Base-by-base conservation (phyloP, 2,329 filamentous ascomycete genomes). In the Magnaporthiopsis incrustans region DNA sequence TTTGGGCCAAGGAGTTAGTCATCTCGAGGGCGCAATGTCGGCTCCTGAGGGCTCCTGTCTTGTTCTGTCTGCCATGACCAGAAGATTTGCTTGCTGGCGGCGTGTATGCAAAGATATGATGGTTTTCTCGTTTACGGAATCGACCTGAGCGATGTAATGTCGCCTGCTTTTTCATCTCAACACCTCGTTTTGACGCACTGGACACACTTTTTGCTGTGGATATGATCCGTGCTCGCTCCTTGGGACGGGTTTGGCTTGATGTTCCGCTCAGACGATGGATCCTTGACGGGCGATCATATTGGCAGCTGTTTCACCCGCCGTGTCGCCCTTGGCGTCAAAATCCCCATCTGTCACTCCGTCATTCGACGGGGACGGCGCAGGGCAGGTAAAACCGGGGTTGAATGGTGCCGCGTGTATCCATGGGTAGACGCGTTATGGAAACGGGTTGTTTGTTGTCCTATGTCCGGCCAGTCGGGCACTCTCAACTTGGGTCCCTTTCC, bases 101-200 rank as follows among this genome's bases (percentile, higher is more conserved):
- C 61, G 61, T 63, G 61, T 63, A 59, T 63, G 61, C 61, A 57
- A 57, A 63, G 61, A 63, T 63, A 57, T 57, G 61, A 62, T 58
- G 57, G 60, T 22, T 30, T 30, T 30, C 5, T 61, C 33, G 27
- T 61, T 61, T 61, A 60, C 59, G 59, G 15, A 60, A 60, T 58
- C 26, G 57, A 58, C 15, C 15, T 6, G 26, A 32, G 57, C 57
- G 57, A 58, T 58, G 57, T 25, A 25, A 58, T 27, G 22, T 27
- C 57, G 57, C 57, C 32, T 30, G 27, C n/a, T 60, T n/a, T 38
- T 60, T 38, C 59, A 18, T n/a, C n/a, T 53, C 22, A 26, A 53
- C 15, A 57, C 30, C 38, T 67, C n/a, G 57, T 6, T 6, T n/a
- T n/a, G 33, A 12, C 33, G 1, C 33, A 10, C 11, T 35, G 33